Conservation (phyloP, 441 rosid genomes). For the Populus tomentosa region DNA sequence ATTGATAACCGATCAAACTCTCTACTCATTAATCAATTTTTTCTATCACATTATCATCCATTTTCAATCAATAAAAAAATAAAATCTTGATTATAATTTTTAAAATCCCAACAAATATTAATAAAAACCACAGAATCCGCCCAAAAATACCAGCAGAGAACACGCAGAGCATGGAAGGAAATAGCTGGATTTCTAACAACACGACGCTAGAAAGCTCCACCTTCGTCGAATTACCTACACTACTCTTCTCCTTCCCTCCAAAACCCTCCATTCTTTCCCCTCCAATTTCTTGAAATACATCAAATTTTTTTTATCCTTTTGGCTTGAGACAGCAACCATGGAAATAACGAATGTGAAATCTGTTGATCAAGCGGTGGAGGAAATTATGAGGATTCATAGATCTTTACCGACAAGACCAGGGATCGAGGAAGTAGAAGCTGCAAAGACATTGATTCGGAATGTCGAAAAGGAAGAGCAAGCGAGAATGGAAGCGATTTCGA, state of each 20-base stretch:
- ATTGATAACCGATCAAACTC: too few relatives aligned
- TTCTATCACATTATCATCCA: neutral
- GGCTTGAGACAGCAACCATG: constrained; percentile 15
- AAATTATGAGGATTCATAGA: constrained; percentile 82
- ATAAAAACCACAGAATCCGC: constrained; percentile 12
- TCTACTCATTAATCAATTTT: too few relatives aligned
- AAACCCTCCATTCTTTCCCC: neutral
- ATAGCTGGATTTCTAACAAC: constrained; percentile 27
- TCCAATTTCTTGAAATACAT: neutral
- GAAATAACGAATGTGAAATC: constrained; percentile 36
- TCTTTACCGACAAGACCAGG: constrained; percentile 71
- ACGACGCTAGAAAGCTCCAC: constrained; percentile 14
- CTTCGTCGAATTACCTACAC: neutral
- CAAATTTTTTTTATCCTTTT: too few relatives aligned
- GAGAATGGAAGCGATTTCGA: constrained; percentile 49
- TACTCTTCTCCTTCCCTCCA: neutral
- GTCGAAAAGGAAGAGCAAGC: constrained; percentile 75
- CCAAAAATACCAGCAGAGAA: constrained; percentile 4
- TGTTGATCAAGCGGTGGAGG: constrained; percentile 59
- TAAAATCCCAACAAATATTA: neutral
- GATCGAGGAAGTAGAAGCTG: constrained; percentile 78
- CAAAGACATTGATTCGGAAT: constrained; percentile 51
- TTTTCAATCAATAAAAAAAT: neutral
- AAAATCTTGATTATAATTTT: neutral
- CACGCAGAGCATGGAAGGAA: constrained; percentile 11